Evolutionary conservation across 208 protist species (phyloP).

Genomic region (Acanthamoeba castellanii): DNA sequence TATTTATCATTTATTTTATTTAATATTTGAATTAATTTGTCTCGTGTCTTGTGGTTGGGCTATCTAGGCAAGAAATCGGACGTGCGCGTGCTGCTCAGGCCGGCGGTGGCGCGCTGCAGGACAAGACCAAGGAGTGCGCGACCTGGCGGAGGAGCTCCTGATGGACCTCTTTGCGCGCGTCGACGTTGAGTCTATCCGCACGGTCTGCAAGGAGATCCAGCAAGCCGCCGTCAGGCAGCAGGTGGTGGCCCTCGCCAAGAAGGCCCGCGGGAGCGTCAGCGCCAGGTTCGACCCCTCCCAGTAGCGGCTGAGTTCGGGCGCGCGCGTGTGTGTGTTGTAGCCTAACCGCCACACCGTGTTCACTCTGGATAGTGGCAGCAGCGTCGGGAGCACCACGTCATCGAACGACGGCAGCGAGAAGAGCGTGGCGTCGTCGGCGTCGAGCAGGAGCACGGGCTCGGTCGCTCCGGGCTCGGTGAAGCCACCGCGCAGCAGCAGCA

Average conservation of each 20-base stretch:
- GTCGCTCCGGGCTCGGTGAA: no score
- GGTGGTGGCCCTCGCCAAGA: slow-evolving; percentile 16
- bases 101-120: slow-evolving; percentile 49
- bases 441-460: no score
- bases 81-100: slow-evolving; percentile 10
- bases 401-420: no score
- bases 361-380: no score
- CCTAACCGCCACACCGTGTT: no score
- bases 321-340: no score
- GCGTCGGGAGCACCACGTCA: no score
- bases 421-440: no score
- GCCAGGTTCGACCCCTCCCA: neutral
- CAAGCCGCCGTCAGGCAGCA: slow-evolving; percentile 30
- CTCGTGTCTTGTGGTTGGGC: neutral
- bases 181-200: slow-evolving; percentile 39
- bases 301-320: no score
- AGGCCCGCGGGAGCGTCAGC: neutral
- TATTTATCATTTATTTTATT: no score
- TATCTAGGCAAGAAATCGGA: neutral
- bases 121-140: slow-evolving; percentile 32
- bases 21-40: neutral
- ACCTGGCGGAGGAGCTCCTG: slow-evolving; percentile 27
- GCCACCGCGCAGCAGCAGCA: no score
- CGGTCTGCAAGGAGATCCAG: slow-evolving; percentile 22
- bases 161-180: slow-evolving; percentile 36